These are phyloP conservation scores for Trichocladium uniseriatum DNA, from an alignment of 495 filamentous ascomycete species.

Conservation along the genomic window DNA sequence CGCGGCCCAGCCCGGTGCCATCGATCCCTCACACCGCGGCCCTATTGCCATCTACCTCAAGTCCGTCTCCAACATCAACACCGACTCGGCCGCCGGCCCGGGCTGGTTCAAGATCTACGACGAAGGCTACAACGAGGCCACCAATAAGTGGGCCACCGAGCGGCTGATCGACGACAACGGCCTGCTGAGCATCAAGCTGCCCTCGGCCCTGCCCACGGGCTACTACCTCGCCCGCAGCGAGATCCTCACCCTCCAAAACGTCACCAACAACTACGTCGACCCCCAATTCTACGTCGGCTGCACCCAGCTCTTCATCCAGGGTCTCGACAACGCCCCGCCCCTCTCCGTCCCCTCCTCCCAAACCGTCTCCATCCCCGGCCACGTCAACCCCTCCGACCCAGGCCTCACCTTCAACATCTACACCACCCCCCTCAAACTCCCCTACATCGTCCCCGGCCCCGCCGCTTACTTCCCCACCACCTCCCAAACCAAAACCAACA, in stretches of 20 bases:
- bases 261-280: constrained; percentile 39
- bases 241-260: constrained; percentile 57
- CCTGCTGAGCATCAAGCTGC: constrained; percentile 50
- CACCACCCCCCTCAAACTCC: constrained; percentile 21
- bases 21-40: constrained; percentile 58
- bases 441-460: constrained; percentile 55
- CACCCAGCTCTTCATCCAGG: constrained; percentile 56
- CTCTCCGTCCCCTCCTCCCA: constrained; percentile 31
- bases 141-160: constrained; percentile 57
- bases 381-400: constrained; percentile 43
- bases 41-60: constrained; percentile 71
- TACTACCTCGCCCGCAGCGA: constrained; percentile 62
- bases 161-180: constrained; percentile 56
- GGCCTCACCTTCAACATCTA: constrained; percentile 58
- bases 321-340: constrained; percentile 29
- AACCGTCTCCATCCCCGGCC: constrained; percentile 54
- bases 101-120: constrained; percentile 81
- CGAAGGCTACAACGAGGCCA: constrained; percentile 47
- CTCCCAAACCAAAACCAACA: no score
- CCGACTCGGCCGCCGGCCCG: constrained; percentile 38
- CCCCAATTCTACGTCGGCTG: constrained; percentile 64
- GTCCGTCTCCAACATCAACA: constrained; percentile 37
- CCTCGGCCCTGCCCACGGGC: constrained; percentile 50
- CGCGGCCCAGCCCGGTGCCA: constrained; percentile 40
- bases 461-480: constrained; percentile 37